A percentile compares a stretch with the other conserved stretches of the same genome.
phyloP scores from a whole-genome alignment of 257 asterid genomes.

The Jaltomata sinuosa region DNA sequence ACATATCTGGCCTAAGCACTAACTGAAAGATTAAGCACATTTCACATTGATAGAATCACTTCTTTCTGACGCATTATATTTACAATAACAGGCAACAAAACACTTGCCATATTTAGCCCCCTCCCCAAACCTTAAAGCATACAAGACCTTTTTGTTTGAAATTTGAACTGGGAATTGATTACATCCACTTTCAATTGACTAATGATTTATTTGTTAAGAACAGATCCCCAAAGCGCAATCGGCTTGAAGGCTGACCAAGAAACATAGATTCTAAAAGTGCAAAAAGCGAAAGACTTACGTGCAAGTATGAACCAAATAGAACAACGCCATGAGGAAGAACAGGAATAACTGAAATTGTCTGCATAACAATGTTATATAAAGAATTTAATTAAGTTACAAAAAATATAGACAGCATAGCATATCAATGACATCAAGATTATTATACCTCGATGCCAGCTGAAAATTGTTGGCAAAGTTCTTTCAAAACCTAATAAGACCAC shows the following conservation, averaged over 20 bases:
- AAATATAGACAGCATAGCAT: background rate
- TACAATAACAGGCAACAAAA: background rate
- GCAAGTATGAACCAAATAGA: constrained; percentile 69
- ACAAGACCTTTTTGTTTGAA: background rate
- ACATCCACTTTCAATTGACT: background rate
- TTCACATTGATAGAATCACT: background rate
- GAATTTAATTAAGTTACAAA: background rate
- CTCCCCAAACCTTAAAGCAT: background rate
- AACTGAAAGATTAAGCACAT: background rate
- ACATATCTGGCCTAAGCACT: background rate
- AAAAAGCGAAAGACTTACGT: constrained; percentile 22
- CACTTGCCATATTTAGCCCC: background rate
- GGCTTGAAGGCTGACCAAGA: background rate
- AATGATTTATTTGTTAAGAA: background rate
- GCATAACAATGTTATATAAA: constrained; percentile 7
- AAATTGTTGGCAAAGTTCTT: constrained; percentile 60
- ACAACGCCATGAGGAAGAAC: constrained; percentile 91
- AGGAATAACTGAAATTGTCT: constrained; percentile 85
- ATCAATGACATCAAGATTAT: background rate
- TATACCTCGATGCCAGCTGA: constrained; percentile 90
- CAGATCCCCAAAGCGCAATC: background rate
- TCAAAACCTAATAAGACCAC: constrained; percentile 41
- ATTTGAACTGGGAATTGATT: background rate
- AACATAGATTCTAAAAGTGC: background rate
- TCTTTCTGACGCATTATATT: background rate